Evolutionary conservation across 2,329 filamentous ascomycete species (phyloP).

Genomic region (Colletotrichum tofieldiae): DNA sequence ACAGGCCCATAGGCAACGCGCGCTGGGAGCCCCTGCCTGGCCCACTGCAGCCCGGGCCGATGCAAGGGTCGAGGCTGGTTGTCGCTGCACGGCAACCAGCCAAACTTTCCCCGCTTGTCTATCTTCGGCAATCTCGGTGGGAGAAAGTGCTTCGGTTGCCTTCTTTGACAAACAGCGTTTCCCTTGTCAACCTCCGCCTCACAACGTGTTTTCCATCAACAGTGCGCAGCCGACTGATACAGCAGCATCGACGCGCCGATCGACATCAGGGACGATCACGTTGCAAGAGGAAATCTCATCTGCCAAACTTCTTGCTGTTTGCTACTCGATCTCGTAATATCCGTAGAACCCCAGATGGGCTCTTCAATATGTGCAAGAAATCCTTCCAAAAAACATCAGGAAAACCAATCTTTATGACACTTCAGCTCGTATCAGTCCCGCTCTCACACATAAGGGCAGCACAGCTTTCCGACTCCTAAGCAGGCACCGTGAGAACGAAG

Average conservation of each 20-base stretch:
- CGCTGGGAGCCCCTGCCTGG: slow-evolving; percentile 19
- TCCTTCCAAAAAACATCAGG: not conserved
- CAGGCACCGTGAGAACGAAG: slow-evolving; percentile 63
- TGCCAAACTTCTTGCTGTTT: not conserved
- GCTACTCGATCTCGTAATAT: not conserved
- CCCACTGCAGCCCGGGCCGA: slow-evolving; percentile 34
- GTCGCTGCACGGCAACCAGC: slow-evolving; percentile 40
- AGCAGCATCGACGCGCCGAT: not conserved
- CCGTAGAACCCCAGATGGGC: not conserved
- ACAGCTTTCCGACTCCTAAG: slow-evolving; percentile 15
- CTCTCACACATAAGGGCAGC: not conserved
- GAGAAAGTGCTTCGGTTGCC: slow-evolving; percentile 16
- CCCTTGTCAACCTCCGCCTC: slow-evolving; percentile 1
- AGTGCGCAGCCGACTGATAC: not conserved
- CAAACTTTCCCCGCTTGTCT: slow-evolving; percentile 24
- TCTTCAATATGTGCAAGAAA: slow-evolving; percentile 13
- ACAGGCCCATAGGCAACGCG: slow-evolving; percentile 4
- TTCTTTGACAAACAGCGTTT: slow-evolving; percentile 23
- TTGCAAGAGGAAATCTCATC: not conserved
- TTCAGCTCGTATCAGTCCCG: not conserved
- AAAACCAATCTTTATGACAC: not conserved
- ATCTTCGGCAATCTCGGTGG: slow-evolving; percentile 13
- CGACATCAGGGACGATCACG: not conserved
- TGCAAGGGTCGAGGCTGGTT: slow-evolving; percentile 34
- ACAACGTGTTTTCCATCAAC: not conserved